A percentile compares a stretch with the other conserved stretches of the same genome.
Conservation (phyloP, 805 yeast species). For the Candida maltosa region DNA sequence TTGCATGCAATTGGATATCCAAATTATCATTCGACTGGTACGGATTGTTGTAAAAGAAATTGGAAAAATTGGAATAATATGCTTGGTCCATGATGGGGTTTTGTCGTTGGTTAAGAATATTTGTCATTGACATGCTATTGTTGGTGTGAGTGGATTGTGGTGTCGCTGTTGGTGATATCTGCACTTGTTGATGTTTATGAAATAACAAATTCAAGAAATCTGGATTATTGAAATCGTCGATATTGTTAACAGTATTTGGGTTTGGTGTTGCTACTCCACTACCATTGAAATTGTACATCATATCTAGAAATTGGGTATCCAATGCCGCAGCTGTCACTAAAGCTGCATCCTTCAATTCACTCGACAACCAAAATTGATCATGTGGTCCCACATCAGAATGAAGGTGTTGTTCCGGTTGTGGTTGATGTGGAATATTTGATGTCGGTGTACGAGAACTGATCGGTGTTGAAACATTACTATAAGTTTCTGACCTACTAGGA, state of each 20-base stretch:
- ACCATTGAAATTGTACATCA: conserved; percentile 29
- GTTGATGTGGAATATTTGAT: too few species aligned
- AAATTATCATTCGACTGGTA: conserved; percentile 33
- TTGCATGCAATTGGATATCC: conserved; percentile 43
- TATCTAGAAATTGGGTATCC: conserved; percentile 55
- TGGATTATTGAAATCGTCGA: conserved; percentile 15
- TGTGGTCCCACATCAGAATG: too few species aligned
- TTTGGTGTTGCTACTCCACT: conserved; percentile 4
- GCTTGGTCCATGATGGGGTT: conserved; percentile 25
- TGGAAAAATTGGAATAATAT: conserved; percentile 36
- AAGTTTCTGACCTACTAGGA: neutral
- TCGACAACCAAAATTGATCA: conserved; percentile 68
- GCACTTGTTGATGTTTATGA: conserved; percentile 36
- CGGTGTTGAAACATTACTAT: too few species aligned
- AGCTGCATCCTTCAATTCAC: conserved; percentile 70
- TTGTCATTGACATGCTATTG: conserved; percentile 15
- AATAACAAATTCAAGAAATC: conserved; percentile 51
- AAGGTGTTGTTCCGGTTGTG: neutral
- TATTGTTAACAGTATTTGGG: conserved; percentile 4
- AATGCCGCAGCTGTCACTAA: conserved; percentile 70
- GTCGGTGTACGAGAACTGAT: too few species aligned
- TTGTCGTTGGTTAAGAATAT: conserved; percentile 11
- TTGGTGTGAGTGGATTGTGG: conserved; percentile 6
- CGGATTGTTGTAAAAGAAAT: conserved; percentile 37
- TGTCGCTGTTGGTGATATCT: neutral